These are phyloP conservation scores for Talaromyces albobiverticillius DNA, from an alignment of 2,329 filamentous ascomycete species.

Conservation along the genomic window DNA sequence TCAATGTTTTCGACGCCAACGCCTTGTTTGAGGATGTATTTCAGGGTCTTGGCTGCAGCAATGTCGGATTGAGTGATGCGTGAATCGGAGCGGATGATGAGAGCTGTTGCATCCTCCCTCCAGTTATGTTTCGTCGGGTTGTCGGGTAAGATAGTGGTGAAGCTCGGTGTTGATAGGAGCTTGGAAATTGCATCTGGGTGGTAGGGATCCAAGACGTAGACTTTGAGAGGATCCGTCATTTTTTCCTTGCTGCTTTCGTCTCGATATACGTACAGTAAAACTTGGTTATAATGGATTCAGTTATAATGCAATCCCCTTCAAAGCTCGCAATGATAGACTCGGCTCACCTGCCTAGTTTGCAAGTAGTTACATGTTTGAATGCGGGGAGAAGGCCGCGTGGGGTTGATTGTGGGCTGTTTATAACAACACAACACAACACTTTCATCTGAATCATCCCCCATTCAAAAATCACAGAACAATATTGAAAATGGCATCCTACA, in stretches of 20 bases:
- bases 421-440: background rate
- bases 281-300: too few species aligned
- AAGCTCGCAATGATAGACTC: too few species aligned
- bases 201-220: conserved; percentile 24
- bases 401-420: background rate
- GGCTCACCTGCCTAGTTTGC: too few species aligned
- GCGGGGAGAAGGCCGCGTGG: conserved; percentile 7
- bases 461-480: background rate
- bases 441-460: background rate
- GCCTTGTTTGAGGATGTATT: conserved; percentile 29
- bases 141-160: conserved; percentile 21
- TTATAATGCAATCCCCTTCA: too few species aligned
- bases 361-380: too few species aligned
- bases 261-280: too few species aligned
- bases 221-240: background rate
- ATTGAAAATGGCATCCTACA: conserved; percentile 7
- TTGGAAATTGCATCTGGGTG: conserved; percentile 25
- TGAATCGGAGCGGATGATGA: conserved; percentile 25
- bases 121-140: conserved; percentile 18
- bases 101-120: conserved; percentile 20
- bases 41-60: conserved; percentile 21
- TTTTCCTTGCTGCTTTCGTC: background rate
- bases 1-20: conserved; percentile 31
- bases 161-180: conserved; percentile 14
- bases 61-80: conserved; percentile 21